Conservation (phyloP, 345 rosid species). For the Gossypium herbaceum region DNA sequence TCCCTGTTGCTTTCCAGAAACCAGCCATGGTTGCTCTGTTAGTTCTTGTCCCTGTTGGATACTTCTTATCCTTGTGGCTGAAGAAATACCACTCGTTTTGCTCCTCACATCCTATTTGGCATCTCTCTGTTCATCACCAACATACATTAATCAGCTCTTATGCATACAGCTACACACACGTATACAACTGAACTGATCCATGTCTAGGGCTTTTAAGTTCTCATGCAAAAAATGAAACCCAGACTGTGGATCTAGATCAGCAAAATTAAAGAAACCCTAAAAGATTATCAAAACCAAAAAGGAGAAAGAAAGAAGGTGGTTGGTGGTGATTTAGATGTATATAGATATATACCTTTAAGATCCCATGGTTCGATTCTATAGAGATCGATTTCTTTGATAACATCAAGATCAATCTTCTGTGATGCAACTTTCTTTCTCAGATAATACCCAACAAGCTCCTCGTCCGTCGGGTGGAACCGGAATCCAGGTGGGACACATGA, state of each 20-base stretch:
- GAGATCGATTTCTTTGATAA: background rate
- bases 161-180: no score
- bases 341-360: background rate
- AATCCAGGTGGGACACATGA: background rate
- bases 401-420: constrained; percentile 1
- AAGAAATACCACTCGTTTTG: constrained; percentile 46
- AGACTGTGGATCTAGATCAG: no score
- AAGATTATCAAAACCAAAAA: no score
- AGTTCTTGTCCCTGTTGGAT: constrained; percentile 95
- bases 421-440: background rate
- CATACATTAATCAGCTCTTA: background rate
- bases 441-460: background rate
- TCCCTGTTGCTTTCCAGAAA: constrained; percentile 95
- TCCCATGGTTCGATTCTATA: background rate
- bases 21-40: constrained; percentile 95
- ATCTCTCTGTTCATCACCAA: background rate
- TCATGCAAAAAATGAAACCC: no score
- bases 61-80: constrained; percentile 97
- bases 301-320: no score
- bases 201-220: background rate
- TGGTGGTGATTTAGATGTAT: no score
- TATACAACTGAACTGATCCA: background rate
- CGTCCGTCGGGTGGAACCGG: constrained; percentile 2
- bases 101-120: background rate
- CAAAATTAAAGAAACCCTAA: no score